Conservation (phyloP, 2,329 filamentous ascomycete genomes). For the Sclerotinia subarctica region DNA sequence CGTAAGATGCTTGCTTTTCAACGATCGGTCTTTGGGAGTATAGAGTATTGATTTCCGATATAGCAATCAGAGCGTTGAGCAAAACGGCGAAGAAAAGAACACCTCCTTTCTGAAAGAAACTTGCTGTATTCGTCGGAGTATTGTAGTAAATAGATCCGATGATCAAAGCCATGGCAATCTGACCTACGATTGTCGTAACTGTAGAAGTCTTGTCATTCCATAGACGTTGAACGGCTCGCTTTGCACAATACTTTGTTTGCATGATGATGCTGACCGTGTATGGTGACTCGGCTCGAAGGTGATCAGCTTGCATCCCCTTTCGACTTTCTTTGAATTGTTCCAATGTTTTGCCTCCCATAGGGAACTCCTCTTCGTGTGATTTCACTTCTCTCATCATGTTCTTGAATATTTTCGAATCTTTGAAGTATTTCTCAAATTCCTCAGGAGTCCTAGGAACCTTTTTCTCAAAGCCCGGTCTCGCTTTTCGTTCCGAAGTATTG, state of each 20-base stretch:
- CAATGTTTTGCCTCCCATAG: slow-evolving; percentile 38
- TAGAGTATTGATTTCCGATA: slow-evolving; percentile 64
- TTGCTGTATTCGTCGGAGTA: slow-evolving; percentile 49
- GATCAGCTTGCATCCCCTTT: slow-evolving; percentile 44
- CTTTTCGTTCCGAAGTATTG: slow-evolving; percentile 56
- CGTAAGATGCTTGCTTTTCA: slow-evolving; percentile 84
- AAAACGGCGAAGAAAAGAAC: slow-evolving; percentile 67
- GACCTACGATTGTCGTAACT: slow-evolving; percentile 45
- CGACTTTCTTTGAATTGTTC: slow-evolving; percentile 42
- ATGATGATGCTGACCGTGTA: slow-evolving; percentile 77
- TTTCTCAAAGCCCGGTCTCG: slow-evolving; percentile 55
- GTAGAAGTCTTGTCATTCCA: slow-evolving; percentile 71
- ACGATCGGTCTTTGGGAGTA: slow-evolving; percentile 88
- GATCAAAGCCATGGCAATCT: slow-evolving; percentile 56
- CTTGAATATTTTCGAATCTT: slow-evolving; percentile 45
- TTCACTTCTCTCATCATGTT: slow-evolving; percentile 47
- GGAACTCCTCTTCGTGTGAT: slow-evolving; percentile 48
- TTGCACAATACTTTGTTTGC: slow-evolving; percentile 76
- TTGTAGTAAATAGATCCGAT: slow-evolving; percentile 65
- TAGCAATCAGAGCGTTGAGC: slow-evolving; percentile 63
- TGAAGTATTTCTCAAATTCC: slow-evolving; percentile 54
- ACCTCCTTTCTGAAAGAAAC: slow-evolving; percentile 61
- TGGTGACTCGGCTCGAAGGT: slow-evolving; percentile 66
- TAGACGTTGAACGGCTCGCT: slow-evolving; percentile 76
- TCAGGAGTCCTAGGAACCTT: slow-evolving; percentile 54